phyloP scores from a whole-genome alignment of 164 flowering plant species.

The Santalum album region DNA sequence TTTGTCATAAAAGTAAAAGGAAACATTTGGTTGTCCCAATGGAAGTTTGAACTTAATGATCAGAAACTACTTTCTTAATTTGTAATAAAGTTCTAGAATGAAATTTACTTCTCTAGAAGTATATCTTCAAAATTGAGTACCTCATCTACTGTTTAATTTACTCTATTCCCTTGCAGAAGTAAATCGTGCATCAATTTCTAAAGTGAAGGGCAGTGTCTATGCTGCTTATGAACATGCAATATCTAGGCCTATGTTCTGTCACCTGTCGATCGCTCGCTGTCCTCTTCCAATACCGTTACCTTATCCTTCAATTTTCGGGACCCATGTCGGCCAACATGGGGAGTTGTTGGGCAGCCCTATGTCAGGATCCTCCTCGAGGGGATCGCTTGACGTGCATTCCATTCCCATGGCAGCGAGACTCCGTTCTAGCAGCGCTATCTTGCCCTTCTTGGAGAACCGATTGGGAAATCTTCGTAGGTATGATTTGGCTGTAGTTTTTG shows the following conservation, averaged over 20 bases:
- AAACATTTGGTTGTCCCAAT: too few relatives aligned
- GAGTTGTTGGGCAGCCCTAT: slow-evolving; percentile 39
- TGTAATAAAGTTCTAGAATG: too few relatives aligned
- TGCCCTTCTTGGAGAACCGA: slow-evolving; percentile 63
- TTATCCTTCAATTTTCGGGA: slow-evolving; percentile 70
- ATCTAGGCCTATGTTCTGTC: slow-evolving; percentile 52
- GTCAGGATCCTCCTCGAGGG: slow-evolving; percentile 31
- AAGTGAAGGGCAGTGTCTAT: slow-evolving; percentile 48
- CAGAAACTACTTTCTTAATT: too few relatives aligned
- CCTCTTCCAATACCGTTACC: slow-evolving; percentile 93
- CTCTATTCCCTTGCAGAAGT: slow-evolving; percentile 30
- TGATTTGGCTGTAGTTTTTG: too few relatives aligned
- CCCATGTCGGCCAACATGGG: slow-evolving; percentile 54
- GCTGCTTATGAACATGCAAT: slow-evolving; percentile 33
- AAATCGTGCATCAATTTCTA: slow-evolving; percentile 41
- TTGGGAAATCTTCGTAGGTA: slow-evolving; percentile 45
- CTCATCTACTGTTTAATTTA: background rate
- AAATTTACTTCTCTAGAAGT: too few relatives aligned
- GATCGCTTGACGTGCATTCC: slow-evolving; percentile 78
- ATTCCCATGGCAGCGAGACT: slow-evolving; percentile 82
- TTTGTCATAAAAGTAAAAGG: too few relatives aligned
- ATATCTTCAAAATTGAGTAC: too few relatives aligned
- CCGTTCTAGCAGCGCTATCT: slow-evolving; percentile 65
- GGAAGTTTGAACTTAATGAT: too few relatives aligned
- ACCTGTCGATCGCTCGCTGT: slow-evolving; percentile 61